Percentiles rank a stretch among this genome's conserved stretches.
These are phyloP conservation scores for Didymella lethalis DNA, from an alignment of 2,329 filamentous ascomycete genomes.

Conservation along the genomic window DNA sequence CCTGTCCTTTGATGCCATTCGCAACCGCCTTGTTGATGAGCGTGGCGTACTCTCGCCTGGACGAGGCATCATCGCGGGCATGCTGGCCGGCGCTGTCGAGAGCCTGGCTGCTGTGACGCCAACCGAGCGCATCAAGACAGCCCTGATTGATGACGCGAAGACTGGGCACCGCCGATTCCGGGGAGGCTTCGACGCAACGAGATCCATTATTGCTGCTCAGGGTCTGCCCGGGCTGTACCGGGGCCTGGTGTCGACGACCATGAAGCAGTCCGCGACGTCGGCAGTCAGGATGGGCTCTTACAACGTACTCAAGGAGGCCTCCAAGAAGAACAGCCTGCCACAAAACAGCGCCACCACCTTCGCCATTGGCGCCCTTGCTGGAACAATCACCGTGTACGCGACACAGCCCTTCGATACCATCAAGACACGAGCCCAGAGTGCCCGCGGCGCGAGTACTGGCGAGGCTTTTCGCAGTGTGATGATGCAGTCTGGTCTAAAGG, in stretches of 20 bases:
- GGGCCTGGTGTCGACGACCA: slow-evolving; percentile 56
- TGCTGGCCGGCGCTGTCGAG: slow-evolving; percentile 39
- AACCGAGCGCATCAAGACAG: slow-evolving; percentile 45
- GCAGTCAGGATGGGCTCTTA: slow-evolving; percentile 60
- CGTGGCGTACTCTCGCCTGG: slow-evolving; percentile 35
- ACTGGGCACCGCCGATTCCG: slow-evolving; percentile 28
- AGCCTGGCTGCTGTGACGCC: slow-evolving; percentile 44
- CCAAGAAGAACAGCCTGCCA: slow-evolving; percentile 28
- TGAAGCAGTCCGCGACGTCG: slow-evolving; percentile 60
- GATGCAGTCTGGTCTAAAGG: slow-evolving; percentile 35
- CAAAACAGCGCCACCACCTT: slow-evolving; percentile 41
- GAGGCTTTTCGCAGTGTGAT: slow-evolving; percentile 38
- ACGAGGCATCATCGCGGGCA: slow-evolving; percentile 38
- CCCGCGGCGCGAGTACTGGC: slow-evolving; percentile 35
- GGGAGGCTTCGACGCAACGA: slow-evolving; percentile 34
- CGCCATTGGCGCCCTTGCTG: slow-evolving; percentile 40
- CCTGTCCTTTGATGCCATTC: slow-evolving; percentile 44
- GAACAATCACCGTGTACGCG: slow-evolving; percentile 51
- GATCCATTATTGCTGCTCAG: slow-evolving; percentile 51
- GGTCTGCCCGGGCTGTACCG: slow-evolving; percentile 57
- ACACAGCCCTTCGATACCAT: slow-evolving; percentile 57
- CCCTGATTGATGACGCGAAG: slow-evolving; percentile 47
- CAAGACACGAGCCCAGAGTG: slow-evolving; percentile 52
- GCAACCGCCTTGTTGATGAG: slow-evolving; percentile 40
- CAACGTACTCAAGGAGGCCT: slow-evolving; percentile 56